A percentile compares a stretch with the other conserved stretches of the same genome.
Evolutionary conservation across 129 eudicot species (phyloP).

Genomic region (Flaveria linearis): DNA sequence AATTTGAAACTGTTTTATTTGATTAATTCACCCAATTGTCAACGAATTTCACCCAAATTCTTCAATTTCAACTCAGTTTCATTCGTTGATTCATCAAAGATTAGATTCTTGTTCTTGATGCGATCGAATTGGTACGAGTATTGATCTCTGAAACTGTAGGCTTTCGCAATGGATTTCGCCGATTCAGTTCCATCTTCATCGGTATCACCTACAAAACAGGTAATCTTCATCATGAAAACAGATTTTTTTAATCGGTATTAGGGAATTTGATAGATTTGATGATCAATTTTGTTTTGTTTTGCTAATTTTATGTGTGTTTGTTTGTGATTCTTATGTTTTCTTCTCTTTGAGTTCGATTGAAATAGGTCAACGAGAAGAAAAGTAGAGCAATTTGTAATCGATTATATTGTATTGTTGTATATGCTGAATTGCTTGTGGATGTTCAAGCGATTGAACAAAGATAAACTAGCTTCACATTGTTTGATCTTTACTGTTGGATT

Average conservation of each 20-base stretch:
- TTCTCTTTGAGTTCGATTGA: neutral
- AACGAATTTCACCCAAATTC: slow-evolving; percentile 21
- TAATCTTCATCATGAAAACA: neutral
- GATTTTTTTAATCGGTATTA: neutral
- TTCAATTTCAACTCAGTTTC: slow-evolving; percentile 16
- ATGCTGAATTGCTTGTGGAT: neutral
- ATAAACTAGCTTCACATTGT: neutral
- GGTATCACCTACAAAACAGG: slow-evolving; percentile 15
- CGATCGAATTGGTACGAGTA: neutral
- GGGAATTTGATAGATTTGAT: neutral
- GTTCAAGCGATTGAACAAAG: neutral
- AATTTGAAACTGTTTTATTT: neutral
- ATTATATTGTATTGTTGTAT: neutral
- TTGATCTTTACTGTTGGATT: neutral
- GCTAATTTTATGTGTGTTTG: neutral
- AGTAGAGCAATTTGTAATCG: neutral
- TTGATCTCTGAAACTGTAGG: neutral
- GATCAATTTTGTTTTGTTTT: neutral
- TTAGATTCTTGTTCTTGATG: slow-evolving; percentile 5
- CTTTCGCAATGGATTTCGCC: slow-evolving; percentile 24
- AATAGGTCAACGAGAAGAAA: no score
- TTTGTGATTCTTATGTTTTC: neutral
- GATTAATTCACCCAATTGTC: slow-evolving; percentile 11
- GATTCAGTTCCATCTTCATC: slow-evolving; percentile 31
- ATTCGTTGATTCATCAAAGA: neutral